Conservation (phyloP, 1,284 basidiomycete genomes). For the Blastosporella zonata region DNA sequence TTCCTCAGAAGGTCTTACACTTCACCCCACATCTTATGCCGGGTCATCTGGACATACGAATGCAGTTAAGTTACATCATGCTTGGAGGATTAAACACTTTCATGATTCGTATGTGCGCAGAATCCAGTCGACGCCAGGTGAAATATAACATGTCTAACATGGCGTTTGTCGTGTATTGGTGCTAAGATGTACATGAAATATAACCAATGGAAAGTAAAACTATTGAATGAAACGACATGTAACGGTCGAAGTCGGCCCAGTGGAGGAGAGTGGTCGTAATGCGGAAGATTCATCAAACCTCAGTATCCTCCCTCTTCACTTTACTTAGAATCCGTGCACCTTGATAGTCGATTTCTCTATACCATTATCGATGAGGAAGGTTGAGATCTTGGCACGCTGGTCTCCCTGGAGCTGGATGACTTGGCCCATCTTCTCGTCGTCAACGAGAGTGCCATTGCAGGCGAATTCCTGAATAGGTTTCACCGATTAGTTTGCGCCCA, state of each 20-base stretch:
- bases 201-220: constrained; percentile 14
- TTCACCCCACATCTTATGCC: neutral
- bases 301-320: constrained; percentile 8
- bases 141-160: constrained; percentile 6
- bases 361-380: constrained; percentile 81
- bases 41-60: neutral
- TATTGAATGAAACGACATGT: constrained; percentile 13
- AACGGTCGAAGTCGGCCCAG: constrained; percentile 2
- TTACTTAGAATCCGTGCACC: constrained; percentile 87
- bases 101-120: constrained; percentile 20
- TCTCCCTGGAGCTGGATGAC: constrained; percentile 99
- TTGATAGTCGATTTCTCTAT: constrained; percentile 75
- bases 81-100: constrained; percentile 19
- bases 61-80: constrained; percentile 25
- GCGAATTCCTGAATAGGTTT: constrained; percentile 80
- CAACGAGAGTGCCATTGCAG: constrained; percentile 97
- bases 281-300: constrained; percentile 7
- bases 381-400: constrained; percentile 89
- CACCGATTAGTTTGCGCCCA: constrained; percentile 4
- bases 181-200: constrained; percentile 20
- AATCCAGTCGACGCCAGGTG: constrained; percentile 5
- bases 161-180: constrained; percentile 10
- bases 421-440: constrained; percentile 95
- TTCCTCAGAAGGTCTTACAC: constrained; percentile 2
- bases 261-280: neutral